Conservation (phyloP, 2,329 filamentous ascomycete genomes). For the Hirsutella minnesotensis region DNA sequence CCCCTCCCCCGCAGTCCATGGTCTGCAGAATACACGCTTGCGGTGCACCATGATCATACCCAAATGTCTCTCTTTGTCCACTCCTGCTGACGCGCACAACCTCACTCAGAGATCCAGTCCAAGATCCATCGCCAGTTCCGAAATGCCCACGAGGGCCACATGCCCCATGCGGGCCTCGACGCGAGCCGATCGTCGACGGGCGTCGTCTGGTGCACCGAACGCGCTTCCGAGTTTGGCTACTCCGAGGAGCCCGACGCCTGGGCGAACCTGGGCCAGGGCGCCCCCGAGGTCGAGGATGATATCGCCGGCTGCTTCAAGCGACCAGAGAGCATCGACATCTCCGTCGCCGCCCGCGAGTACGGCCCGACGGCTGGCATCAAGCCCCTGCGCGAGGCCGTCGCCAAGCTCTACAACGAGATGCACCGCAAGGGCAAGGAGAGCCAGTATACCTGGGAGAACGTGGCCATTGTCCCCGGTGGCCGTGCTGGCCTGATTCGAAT, state of each 20-base stretch:
- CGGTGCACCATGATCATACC: no score
- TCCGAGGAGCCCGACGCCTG: slow-evolving; percentile 68
- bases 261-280: slow-evolving; percentile 92
- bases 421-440: slow-evolving; percentile 79
- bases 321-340: slow-evolving; percentile 67
- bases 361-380: slow-evolving; percentile 91
- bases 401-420: slow-evolving; percentile 84
- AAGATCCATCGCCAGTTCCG: slow-evolving; percentile 84
- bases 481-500: slow-evolving; percentile 89
- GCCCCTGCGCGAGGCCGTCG: slow-evolving; percentile 77
- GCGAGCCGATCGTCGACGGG: slow-evolving; percentile 80
- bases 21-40: not conserved
- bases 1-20: not conserved
- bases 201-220: slow-evolving; percentile 86
- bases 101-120: slow-evolving; percentile 57
- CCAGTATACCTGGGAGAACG: slow-evolving; percentile 95
- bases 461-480: slow-evolving; percentile 89
- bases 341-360: slow-evolving; percentile 73
- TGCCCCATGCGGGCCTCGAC: slow-evolving; percentile 83
- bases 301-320: slow-evolving; percentile 82
- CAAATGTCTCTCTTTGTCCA: no score
- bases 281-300: slow-evolving; percentile 86
- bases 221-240: slow-evolving; percentile 81
- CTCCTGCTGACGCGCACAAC: not conserved
- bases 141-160: slow-evolving; percentile 79